Percentiles rank a stretch among this genome's conserved stretches.
These are phyloP conservation scores for Camillea tinctor DNA, from an alignment of 2,329 filamentous ascomycete genomes.

Conservation along the genomic window DNA sequence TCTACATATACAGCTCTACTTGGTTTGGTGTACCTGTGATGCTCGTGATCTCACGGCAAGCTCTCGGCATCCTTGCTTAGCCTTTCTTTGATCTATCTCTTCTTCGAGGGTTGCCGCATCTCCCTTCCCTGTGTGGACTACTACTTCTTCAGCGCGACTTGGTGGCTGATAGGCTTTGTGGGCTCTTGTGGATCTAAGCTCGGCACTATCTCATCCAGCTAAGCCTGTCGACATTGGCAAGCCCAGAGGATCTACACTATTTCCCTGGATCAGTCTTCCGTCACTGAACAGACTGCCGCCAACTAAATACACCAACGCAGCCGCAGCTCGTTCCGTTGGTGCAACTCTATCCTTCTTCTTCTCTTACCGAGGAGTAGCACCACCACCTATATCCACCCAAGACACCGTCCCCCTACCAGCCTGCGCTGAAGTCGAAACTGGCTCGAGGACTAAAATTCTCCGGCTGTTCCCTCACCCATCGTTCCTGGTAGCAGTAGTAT, in stretches of 20 bases:
- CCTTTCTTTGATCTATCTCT: slow-evolving; percentile 21
- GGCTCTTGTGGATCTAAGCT: slow-evolving; percentile 23
- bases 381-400: slow-evolving; percentile 20
- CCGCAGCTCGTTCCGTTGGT: slow-evolving; percentile 32
- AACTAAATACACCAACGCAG: slow-evolving; percentile 38
- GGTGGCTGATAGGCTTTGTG: slow-evolving; percentile 30
- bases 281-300: slow-evolving; percentile 32
- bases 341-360: slow-evolving; percentile 34
- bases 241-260: slow-evolving; percentile 33
- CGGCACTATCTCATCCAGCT: slow-evolving; percentile 31
- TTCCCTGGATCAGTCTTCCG: slow-evolving; percentile 30
- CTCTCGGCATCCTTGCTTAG: slow-evolving; percentile 24
- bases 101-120: slow-evolving; percentile 15
- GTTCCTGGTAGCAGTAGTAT: slow-evolving; percentile 33
- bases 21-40: slow-evolving; percentile 11
- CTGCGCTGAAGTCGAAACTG: slow-evolving; percentile 29
- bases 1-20: slow-evolving; percentile 9
- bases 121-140: slow-evolving; percentile 22
- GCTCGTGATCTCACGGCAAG: slow-evolving; percentile 23
- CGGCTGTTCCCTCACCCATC: slow-evolving; percentile 27
- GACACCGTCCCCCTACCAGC: slow-evolving; percentile 28
- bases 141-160: slow-evolving; percentile 27
- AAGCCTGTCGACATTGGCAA: slow-evolving; percentile 23
- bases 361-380: slow-evolving; percentile 27
- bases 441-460: slow-evolving; percentile 34